These are phyloP conservation scores for Fusarium papillatum DNA, from an alignment of 2,329 filamentous ascomycete species.

Conservation along the genomic window DNA sequence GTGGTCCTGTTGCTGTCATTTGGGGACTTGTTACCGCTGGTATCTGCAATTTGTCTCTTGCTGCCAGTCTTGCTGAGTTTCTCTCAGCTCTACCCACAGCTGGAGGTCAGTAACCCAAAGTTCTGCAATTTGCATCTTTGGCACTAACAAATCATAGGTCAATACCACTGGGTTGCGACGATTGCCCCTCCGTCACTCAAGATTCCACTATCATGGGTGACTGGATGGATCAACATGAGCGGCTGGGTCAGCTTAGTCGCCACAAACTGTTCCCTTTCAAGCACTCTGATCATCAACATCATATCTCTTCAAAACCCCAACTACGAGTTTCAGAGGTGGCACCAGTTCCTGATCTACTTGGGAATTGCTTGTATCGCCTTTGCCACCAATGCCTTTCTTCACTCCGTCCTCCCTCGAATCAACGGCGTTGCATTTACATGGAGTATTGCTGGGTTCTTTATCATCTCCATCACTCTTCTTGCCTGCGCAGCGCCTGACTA, in stretches of 20 bases:
- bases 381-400: conserved; percentile 47
- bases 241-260: conserved; percentile 77
- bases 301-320: conserved; percentile 71
- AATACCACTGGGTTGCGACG: conserved; percentile 80
- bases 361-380: conserved; percentile 46
- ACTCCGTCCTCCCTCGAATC: conserved; percentile 54
- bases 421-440: conserved; percentile 79
- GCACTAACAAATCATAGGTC: conserved; percentile 50
- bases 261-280: conserved; percentile 76
- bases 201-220: conserved; percentile 47
- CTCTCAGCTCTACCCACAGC: conserved; percentile 72
- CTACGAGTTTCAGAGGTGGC: conserved; percentile 73
- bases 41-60: conserved; percentile 59
- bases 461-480: conserved; percentile 78
- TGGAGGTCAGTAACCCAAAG: conserved; percentile 72
- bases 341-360: conserved; percentile 72
- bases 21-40: conserved; percentile 66
- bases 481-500: conserved; percentile 75
- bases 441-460: conserved; percentile 76
- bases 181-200: conserved; percentile 36
- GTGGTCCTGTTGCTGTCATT: conserved; percentile 72
- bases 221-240: conserved; percentile 75
- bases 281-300: conserved; percentile 74
- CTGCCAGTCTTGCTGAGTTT: conserved; percentile 78
- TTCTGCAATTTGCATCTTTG: neutral